Percentiles rank a stretch among this genome's conserved stretches.
phyloP scores from a whole-genome alignment of 176 grass and related monocot species.

The Lolium rigidum region DNA sequence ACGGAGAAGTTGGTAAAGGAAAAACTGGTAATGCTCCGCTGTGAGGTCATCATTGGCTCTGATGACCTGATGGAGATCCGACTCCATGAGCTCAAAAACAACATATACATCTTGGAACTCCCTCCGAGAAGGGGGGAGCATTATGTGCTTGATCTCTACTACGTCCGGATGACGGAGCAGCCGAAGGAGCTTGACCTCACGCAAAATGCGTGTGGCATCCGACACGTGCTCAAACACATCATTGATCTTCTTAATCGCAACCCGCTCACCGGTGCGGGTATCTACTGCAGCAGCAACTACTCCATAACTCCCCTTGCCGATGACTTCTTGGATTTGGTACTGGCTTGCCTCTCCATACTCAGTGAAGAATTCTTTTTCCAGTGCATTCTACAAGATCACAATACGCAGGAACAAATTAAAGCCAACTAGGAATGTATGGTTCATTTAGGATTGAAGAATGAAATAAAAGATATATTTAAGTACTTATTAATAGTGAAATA shows the following conservation, averaged over 20 bases:
- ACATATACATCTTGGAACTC: conserved; percentile 91
- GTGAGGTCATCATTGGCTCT: conserved; percentile 95
- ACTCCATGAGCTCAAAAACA: conserved; percentile 97
- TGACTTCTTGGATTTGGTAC: conserved; percentile 90
- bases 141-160: conserved; percentile 95
- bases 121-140: conserved; percentile 90
- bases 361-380: conserved; percentile 90
- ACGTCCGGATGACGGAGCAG: conserved; percentile 87
- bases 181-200: conserved; percentile 90
- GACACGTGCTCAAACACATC: conserved; percentile 96
- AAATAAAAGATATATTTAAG: background rate
- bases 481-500: background rate
- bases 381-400: conserved; percentile 48
- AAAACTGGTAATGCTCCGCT: conserved; percentile 86
- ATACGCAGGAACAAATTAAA: conserved; percentile 27
- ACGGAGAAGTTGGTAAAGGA: conserved; percentile 90
- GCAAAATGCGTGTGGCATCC: conserved; percentile 82
- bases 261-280: conserved; percentile 75
- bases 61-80: conserved; percentile 91
- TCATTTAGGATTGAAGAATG: background rate
- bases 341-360: conserved; percentile 85
- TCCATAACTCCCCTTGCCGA: conserved; percentile 93
- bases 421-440: background rate
- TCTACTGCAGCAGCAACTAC: conserved; percentile 89
- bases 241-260: conserved; percentile 99